phyloP scores from a whole-genome alignment of 2,329 filamentous ascomycete genomes.

The Karstenula rhodostoma region DNA sequence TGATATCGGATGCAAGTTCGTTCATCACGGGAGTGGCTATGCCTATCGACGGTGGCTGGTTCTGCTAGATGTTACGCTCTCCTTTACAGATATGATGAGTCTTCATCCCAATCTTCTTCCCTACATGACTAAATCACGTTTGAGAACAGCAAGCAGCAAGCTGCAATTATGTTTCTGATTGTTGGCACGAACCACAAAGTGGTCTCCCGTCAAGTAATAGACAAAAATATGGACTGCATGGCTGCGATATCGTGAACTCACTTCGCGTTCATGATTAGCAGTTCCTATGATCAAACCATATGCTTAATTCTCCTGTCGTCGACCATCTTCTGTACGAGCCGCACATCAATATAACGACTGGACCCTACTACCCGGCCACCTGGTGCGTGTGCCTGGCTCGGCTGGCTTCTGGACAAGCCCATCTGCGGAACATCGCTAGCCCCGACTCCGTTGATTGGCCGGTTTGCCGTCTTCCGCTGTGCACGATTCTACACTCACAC shows the following conservation, averaged over 20 bases:
- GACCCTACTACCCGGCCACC: not conserved
- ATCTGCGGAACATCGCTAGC: not conserved
- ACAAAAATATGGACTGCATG: too few species aligned
- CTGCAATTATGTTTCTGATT: too few species aligned
- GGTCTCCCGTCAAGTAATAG: too few species aligned
- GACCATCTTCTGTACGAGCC: not conserved
- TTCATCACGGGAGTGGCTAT: slow-evolving; percentile 58
- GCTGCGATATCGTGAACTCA: too few species aligned
- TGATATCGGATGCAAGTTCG: slow-evolving; percentile 56
- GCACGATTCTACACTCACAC: not conserved
- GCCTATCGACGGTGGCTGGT: slow-evolving; percentile 58
- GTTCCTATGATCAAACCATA: too few species aligned
- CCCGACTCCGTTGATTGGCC: not conserved
- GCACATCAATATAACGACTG: not conserved
- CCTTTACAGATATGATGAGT: not conserved
- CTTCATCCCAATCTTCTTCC: not conserved
- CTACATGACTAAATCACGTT: too few species aligned
- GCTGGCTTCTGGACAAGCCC: not conserved
- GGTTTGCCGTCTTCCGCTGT: not conserved
- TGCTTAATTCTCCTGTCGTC: too few species aligned
- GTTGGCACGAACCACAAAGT: too few species aligned
- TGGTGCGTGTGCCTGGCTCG: not conserved
- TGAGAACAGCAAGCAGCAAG: too few species aligned
- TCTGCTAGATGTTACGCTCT: slow-evolving; percentile 24
- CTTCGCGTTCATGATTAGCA: too few species aligned